These are phyloP conservation scores for Pythium phragmiticola DNA, from an alignment of 352 stramenopile species.

Conservation along the genomic window DNA sequence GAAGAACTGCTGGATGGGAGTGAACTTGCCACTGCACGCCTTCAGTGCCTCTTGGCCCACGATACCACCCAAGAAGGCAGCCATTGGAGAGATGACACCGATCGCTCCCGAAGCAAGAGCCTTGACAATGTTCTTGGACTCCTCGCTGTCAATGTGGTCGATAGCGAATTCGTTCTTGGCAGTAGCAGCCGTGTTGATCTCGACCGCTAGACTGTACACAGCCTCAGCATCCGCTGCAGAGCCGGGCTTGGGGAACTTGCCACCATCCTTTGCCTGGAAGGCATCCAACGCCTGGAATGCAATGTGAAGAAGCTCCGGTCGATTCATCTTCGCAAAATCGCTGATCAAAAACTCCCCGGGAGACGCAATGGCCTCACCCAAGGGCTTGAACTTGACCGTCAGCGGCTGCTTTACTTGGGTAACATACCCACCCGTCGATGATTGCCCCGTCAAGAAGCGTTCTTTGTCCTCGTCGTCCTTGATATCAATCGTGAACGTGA, in stretches of 20 bases:
- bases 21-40: slow-evolving; percentile 98
- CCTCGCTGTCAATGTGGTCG: slow-evolving; percentile 55
- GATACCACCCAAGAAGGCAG: slow-evolving; percentile 96
- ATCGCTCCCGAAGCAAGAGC: slow-evolving; percentile 83
- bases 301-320: slow-evolving; percentile 88
- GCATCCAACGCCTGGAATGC: slow-evolving; percentile 87
- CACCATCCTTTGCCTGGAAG: slow-evolving; percentile 76
- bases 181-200: slow-evolving; percentile 74
- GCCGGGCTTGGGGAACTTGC: slow-evolving; percentile 85
- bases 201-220: slow-evolving; percentile 78
- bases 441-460: slow-evolving; percentile 57
- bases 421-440: slow-evolving; percentile 83
- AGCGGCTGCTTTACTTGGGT: slow-evolving; percentile 96
- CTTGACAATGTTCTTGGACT: slow-evolving; percentile 75
- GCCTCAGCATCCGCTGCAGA: slow-evolving; percentile 80
- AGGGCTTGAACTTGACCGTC: slow-evolving; percentile 91
- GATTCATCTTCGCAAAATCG: slow-evolving; percentile 98
- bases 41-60: slow-evolving; percentile 98
- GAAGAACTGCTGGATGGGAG: slow-evolving; percentile 98
- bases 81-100: slow-evolving; percentile 95
- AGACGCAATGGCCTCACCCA: slow-evolving; percentile 79
- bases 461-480: slow-evolving; percentile 68
- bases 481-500: slow-evolving; percentile 96
- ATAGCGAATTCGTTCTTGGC: slow-evolving; percentile 63
- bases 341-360: slow-evolving; percentile 96